A percentile compares a stretch with the other conserved stretches of the same genome.
phyloP scores from a whole-genome alignment of 345 rosid species.

The Crucihimalaya himalaica region DNA sequence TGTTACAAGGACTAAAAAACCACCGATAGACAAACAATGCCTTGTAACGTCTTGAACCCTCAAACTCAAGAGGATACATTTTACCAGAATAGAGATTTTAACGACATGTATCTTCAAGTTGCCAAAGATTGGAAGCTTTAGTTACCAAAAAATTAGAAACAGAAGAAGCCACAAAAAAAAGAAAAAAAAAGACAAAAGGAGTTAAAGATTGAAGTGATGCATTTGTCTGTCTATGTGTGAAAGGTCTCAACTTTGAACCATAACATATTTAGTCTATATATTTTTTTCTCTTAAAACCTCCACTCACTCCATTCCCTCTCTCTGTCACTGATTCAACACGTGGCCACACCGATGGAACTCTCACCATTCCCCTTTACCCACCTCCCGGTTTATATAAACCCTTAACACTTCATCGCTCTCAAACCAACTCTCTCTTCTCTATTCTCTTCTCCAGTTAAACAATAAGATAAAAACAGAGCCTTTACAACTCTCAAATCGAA shows the following conservation, averaged over 20 bases:
- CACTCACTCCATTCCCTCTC: slow-evolving; percentile 28
- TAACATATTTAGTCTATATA: background rate
- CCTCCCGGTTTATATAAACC: slow-evolving; percentile 42
- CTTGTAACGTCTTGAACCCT: background rate
- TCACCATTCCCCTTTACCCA: slow-evolving; percentile 17
- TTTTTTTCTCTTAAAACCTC: background rate
- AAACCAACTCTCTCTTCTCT: slow-evolving; percentile 38
- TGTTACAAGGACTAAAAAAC: background rate
- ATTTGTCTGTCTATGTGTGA: slow-evolving; percentile 35
- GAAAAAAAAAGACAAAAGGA: slow-evolving; percentile 1
- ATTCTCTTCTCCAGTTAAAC: background rate
- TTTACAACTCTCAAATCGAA: slow-evolving; percentile 15
- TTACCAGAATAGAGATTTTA: background rate
- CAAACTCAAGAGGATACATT: background rate
- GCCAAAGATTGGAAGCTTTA: slow-evolving; percentile 6
- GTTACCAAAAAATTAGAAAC: slow-evolving; percentile 28
- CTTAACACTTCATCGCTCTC: slow-evolving; percentile 37
- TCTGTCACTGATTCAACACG: slow-evolving; percentile 37
- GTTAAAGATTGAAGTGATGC: slow-evolving; percentile 28
- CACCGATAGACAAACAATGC: background rate
- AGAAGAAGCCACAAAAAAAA: background rate
- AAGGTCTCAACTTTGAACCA: slow-evolving; percentile 27
- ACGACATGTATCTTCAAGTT: slow-evolving; percentile 8
- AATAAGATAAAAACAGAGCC: slow-evolving; percentile 25
- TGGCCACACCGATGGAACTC: slow-evolving; percentile 28